Evolutionary conservation across 139 green algal genomes (phyloP).

Genomic region (Closterium sp.): DNA sequence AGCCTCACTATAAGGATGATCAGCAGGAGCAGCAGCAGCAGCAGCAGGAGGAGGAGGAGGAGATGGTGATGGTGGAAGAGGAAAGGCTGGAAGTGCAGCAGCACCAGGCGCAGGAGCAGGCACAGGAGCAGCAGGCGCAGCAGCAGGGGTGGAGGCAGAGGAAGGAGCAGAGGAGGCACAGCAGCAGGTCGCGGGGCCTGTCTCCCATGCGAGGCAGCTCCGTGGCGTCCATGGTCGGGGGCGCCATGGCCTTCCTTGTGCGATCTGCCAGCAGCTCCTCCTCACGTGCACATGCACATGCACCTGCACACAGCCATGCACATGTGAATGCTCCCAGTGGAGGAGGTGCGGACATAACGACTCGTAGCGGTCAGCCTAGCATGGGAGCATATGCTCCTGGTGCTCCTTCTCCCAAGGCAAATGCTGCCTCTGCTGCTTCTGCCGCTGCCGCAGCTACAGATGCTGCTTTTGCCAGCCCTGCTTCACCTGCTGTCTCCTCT

Average conservation of each 20-base stretch:
- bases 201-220: not conserved
- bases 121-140: not conserved
- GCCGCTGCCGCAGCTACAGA: too few relatives aligned
- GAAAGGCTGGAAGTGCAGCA: too few relatives aligned
- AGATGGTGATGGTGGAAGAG: too few relatives aligned
- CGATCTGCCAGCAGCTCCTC: not conserved
- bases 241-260: not conserved
- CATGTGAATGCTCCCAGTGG: not conserved
- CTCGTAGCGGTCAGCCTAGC: too few relatives aligned
- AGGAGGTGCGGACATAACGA: too few relatives aligned
- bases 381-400: too few relatives aligned
- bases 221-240: not conserved
- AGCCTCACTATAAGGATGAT: not conserved
- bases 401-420: not conserved
- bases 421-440: not conserved
- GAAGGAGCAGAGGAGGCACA: not conserved
- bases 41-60: too few relatives aligned
- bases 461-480: not conserved
- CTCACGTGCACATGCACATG: not conserved
- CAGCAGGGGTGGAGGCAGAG: not conserved
- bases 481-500: not conserved
- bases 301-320: not conserved
- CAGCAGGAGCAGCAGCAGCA: too few relatives aligned
- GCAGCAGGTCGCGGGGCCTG: not conserved
- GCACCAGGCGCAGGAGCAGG: not conserved